These are phyloP conservation scores for Thelonectria olida DNA, from an alignment of 2,329 filamentous ascomycete genomes.

Conservation along the genomic window DNA sequence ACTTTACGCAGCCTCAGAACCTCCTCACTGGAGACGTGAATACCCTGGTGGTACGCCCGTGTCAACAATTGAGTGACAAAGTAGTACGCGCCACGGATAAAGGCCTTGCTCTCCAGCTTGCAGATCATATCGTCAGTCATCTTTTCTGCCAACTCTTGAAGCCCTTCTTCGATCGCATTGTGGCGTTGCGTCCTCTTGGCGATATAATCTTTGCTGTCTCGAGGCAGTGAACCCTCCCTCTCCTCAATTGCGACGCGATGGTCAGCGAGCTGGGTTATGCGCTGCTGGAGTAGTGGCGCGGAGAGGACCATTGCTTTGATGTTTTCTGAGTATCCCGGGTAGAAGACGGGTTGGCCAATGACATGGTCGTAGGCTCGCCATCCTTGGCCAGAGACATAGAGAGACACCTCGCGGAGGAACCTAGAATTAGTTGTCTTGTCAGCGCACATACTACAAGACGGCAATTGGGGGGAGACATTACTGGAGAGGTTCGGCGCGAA, in stretches of 20 bases:
- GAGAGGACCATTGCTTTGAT: conserved; percentile 84
- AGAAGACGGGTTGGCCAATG: conserved; percentile 93
- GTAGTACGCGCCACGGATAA: conserved; percentile 94
- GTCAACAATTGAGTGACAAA: conserved; percentile 87
- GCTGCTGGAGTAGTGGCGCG: conserved; percentile 76
- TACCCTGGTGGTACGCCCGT: conserved; percentile 94
- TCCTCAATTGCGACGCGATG: conserved; percentile 80
- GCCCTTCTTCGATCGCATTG: conserved; percentile 73
- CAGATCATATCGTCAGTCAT: conserved; percentile 97
- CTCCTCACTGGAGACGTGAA: conserved; percentile 95
- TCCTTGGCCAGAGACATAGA: conserved; percentile 91
- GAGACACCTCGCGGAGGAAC: conserved; percentile 91
- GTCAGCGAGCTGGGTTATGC: conserved; percentile 80
- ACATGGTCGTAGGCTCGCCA: conserved; percentile 95
- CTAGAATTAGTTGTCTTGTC: conserved; percentile 51
- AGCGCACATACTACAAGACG: background rate
- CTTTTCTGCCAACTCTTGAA: conserved; percentile 84
- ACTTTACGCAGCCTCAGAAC: conserved; percentile 84
- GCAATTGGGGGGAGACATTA: conserved; percentile 41
- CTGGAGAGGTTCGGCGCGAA: conserved; percentile 75
- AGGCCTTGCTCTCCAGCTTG: conserved; percentile 95
- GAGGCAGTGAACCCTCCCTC: conserved; percentile 73
- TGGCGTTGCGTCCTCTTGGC: conserved; percentile 63
- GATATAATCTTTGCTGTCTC: conserved; percentile 62
- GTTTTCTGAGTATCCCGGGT: conserved; percentile 87